Evolutionary conservation across 75 land plant genomes (phyloP).

Genomic region (Pinus albicaulis): DNA sequence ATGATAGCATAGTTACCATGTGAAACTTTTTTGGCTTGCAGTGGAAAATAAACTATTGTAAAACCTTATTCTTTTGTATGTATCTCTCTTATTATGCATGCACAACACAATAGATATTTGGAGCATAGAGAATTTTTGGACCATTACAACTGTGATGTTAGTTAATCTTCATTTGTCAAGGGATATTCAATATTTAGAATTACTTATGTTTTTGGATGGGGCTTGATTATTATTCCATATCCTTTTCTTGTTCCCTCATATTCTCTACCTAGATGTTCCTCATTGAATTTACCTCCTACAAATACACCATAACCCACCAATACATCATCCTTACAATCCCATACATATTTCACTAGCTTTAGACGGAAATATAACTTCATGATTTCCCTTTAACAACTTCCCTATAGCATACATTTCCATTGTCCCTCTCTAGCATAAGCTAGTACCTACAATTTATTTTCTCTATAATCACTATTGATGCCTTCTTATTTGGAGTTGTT

Average conservation of each 20-base stretch:
- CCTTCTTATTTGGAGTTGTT: too few relatives aligned
- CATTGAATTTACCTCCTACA: too few relatives aligned
- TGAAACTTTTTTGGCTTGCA: slow-evolving; percentile 18
- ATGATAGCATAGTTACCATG: slow-evolving; percentile 25
- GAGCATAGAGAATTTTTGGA: slow-evolving; percentile 31
- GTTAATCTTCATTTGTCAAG: slow-evolving; percentile 28
- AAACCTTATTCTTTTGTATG: slow-evolving; percentile 34
- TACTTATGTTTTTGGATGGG: slow-evolving; percentile 21
- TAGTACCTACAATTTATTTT: too few relatives aligned
- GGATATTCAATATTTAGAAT: slow-evolving; percentile 20
- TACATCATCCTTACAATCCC: too few relatives aligned
- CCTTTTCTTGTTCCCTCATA: slow-evolving; percentile 17
- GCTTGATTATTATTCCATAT: slow-evolving; percentile 21
- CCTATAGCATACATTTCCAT: too few relatives aligned
- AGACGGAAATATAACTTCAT: too few relatives aligned
- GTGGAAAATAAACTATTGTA: slow-evolving; percentile 33
- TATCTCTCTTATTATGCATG: slow-evolving; percentile 16
- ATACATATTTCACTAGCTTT: too few relatives aligned
- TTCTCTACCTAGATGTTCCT: slow-evolving; percentile 2
- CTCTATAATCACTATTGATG: too few relatives aligned
- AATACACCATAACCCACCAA: too few relatives aligned
- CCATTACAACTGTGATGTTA: slow-evolving; percentile 13
- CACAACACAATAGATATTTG: slow-evolving; percentile 21
- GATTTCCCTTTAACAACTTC: too few relatives aligned
- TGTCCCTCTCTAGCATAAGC: too few relatives aligned